A percentile compares a stretch with the other conserved stretches of the same genome.
Conservation (phyloP, 2,329 filamentous ascomycete species). For the Aspergillus sp. region DNA sequence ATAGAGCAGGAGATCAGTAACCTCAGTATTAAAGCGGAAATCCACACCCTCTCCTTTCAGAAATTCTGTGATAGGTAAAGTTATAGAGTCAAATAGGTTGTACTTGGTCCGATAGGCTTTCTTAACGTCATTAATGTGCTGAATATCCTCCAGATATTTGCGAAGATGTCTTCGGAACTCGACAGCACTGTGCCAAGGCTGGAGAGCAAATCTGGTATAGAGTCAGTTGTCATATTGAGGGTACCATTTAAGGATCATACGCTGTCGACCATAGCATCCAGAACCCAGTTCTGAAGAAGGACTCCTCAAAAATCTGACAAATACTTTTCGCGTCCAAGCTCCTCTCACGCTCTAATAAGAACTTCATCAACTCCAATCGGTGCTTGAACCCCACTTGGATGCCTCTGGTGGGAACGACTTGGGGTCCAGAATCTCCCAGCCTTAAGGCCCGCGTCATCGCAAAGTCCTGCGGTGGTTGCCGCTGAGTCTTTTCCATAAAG, state of each 20-base stretch:
- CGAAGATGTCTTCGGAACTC: constrained; percentile 22
- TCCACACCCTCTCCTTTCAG: constrained; percentile 26
- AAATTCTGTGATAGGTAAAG: constrained; percentile 23
- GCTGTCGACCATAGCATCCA: constrained; percentile 29
- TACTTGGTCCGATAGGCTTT: constrained; percentile 13
- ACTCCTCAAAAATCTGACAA: constrained; percentile 27
- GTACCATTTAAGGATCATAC: constrained; percentile 8
- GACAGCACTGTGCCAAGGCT: constrained; percentile 22
- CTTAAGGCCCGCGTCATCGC: constrained; percentile 5
- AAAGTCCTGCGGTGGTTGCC: constrained; percentile 11
- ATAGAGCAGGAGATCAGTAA: constrained; percentile 23
- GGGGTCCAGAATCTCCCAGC: not conserved
- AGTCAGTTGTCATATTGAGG: not conserved
- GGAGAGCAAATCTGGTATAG: constrained; percentile 18
- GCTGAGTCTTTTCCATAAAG: constrained; percentile 1
- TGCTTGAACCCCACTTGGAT: constrained; percentile 18
- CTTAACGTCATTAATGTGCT: constrained; percentile 16
- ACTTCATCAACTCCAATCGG: constrained; percentile 18
- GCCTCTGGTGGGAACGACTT: constrained; percentile 8
- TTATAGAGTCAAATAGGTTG: constrained; percentile 28
- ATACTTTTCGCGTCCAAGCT: constrained; percentile 31
- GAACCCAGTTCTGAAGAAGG: constrained; percentile 26
- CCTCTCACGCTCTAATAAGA: constrained; percentile 23
- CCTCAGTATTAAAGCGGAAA: constrained; percentile 23
- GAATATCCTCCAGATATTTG: constrained; percentile 21